Percentiles rank a stretch among this genome's conserved stretches.
Conservation (phyloP, 1,284 basidiomycete genomes). For the Ganoderma multipileum region DNA sequence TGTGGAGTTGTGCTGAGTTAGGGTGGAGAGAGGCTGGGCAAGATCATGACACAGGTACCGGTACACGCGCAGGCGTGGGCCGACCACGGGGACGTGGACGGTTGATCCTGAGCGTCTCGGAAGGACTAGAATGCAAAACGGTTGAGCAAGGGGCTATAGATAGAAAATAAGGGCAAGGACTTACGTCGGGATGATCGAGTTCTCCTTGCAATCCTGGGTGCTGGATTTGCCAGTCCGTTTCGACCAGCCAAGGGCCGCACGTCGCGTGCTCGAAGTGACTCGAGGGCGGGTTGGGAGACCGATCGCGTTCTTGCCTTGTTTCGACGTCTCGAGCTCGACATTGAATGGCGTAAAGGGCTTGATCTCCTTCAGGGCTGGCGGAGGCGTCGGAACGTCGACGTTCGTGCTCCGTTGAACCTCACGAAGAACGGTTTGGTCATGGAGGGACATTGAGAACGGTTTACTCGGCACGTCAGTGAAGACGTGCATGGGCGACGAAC, state of each 20-base stretch:
- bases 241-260: constrained; percentile 64
- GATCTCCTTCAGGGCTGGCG: constrained; percentile 45
- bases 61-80: constrained; percentile 50
- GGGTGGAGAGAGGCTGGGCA: constrained; percentile 4
- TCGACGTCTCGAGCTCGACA: constrained; percentile 37
- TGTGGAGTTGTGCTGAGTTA: constrained; percentile 5
- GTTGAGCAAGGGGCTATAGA: constrained; percentile 2
- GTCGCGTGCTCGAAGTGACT: constrained; percentile 60
- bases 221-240: constrained; percentile 54
- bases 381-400: constrained; percentile 37
- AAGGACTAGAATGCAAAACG: constrained; percentile 49
- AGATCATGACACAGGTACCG: constrained; percentile 32
- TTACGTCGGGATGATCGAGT: constrained; percentile 57
- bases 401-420: constrained; percentile 48
- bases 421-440: constrained; percentile 27
- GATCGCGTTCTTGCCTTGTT: constrained; percentile 33
- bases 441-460: constrained; percentile 26
- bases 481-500: constrained; percentile 31
- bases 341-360: constrained; percentile 52
- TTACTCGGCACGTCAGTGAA: constrained; percentile 27
- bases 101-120: constrained; percentile 66
- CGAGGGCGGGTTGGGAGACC: constrained; percentile 55
- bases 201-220: constrained; percentile 54
- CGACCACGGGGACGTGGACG: constrained; percentile 70
- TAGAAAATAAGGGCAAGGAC: constrained; percentile 36